Evolutionary conservation across 1,139 yeast species (phyloP).

Genomic region (Debaryomycetaceae sp.): DNA sequence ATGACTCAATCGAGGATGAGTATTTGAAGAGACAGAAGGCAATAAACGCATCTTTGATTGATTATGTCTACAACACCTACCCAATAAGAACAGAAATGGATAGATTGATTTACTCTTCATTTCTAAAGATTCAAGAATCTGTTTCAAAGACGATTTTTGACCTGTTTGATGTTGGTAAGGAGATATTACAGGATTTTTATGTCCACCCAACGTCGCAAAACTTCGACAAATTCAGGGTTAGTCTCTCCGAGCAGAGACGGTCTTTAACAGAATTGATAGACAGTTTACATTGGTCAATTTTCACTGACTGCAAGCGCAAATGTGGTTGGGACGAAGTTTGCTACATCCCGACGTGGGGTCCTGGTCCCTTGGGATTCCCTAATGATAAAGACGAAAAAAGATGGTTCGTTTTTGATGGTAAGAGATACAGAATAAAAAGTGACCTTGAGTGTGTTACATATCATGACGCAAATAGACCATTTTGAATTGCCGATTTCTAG

Average conservation of each 20-base stretch:
- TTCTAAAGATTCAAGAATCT: constrained; percentile 28
- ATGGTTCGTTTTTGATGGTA: constrained; percentile 10
- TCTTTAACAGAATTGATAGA: constrained; percentile 1
- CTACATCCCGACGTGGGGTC: constrained; percentile 57
- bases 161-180: constrained; percentile 23
- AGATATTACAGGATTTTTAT: constrained; percentile 16
- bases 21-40: constrained; percentile 16
- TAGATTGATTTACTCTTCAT: constrained; percentile 41
- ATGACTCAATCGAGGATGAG: constrained; percentile 7
- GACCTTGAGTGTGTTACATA: constrained; percentile 7
- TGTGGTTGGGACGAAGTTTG: constrained; percentile 48
- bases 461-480: neutral
- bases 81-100: constrained; percentile 34
- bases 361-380: constrained; percentile 30
- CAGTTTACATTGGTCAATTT: constrained; percentile 38
- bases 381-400: neutral
- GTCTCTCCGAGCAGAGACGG: constrained; percentile 5
- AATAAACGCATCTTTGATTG: constrained; percentile 30
- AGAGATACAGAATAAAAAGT: constrained; percentile 7
- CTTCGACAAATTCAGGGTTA: constrained; percentile 1
- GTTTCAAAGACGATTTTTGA: constrained; percentile 31
- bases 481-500: too few relatives aligned
- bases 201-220: constrained; percentile 7
- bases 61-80: constrained; percentile 39
- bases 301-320: constrained; percentile 32